These are phyloP conservation scores for Candida piceae DNA, from an alignment of 805 yeast species.

Conservation along the genomic window DNA sequence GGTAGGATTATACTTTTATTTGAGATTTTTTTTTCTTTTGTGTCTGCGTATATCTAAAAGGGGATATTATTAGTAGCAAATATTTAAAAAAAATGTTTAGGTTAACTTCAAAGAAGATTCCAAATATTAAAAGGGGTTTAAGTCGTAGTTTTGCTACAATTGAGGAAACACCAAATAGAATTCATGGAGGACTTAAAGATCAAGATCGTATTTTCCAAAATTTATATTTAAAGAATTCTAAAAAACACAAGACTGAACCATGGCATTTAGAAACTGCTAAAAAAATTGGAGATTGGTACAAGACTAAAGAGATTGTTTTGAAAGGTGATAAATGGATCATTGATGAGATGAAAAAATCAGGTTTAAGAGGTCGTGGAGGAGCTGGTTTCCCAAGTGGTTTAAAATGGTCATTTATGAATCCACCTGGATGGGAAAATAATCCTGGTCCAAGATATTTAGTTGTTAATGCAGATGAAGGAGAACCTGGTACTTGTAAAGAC, in stretches of 20 bases:
- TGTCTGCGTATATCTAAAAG: too few relatives aligned
- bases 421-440: constrained; percentile 93
- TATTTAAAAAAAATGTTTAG: too few relatives aligned
- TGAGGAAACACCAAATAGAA: constrained; percentile 45
- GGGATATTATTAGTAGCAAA: too few relatives aligned
- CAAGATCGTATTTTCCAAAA: constrained; percentile 86
- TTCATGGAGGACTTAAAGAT: constrained; percentile 73
- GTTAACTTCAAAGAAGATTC: background rate
- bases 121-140: background rate
- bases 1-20: too few relatives aligned
- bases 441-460: constrained; percentile 85
- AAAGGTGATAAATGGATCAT: constrained; percentile 91
- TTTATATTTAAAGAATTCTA: constrained; percentile 46
- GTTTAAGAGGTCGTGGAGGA: constrained; percentile 89
- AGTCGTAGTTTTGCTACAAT: constrained; percentile 36
- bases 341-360: constrained; percentile 79
- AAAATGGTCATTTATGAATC: constrained; percentile 92
- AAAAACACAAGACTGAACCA: constrained; percentile 53
- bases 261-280: constrained; percentile 64
- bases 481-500: constrained; percentile 92
- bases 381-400: constrained; percentile 91
- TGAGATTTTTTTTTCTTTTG: too few relatives aligned
- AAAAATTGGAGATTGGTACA: constrained; percentile 88
- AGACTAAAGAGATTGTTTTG: constrained; percentile 76
- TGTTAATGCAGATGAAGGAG: constrained; percentile 92